Conservation (phyloP, 2,329 filamentous ascomycete species). For the Apiospora phragmitis region DNA sequence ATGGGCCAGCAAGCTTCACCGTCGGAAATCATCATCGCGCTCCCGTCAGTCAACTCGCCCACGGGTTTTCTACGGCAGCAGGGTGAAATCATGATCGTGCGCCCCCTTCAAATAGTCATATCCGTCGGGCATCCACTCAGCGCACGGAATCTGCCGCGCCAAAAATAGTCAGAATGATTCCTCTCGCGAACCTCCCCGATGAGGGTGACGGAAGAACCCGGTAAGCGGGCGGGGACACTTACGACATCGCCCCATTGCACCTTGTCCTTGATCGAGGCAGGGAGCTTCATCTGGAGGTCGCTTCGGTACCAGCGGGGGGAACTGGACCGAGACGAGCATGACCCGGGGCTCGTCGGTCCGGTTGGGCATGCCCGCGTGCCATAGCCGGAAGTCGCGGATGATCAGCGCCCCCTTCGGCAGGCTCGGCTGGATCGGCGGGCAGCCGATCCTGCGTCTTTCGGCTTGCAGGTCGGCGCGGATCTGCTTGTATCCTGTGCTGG, state of each 20-base stretch:
- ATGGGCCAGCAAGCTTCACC: neutral
- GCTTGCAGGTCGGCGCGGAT: slow-evolving; percentile 33
- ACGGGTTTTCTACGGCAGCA: slow-evolving; percentile 20
- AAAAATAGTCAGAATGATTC: neutral
- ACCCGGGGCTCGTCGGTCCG: slow-evolving; percentile 39
- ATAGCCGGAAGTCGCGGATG: slow-evolving; percentile 47
- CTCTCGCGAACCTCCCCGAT: no score
- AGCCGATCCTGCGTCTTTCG: slow-evolving; percentile 30
- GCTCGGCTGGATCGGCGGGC: slow-evolving; percentile 38
- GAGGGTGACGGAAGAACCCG: neutral
- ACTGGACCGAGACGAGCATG: slow-evolving; percentile 41
- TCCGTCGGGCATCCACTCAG: slow-evolving; percentile 37
- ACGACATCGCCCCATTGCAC: slow-evolving; percentile 36
- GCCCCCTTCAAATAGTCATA: slow-evolving; percentile 38
- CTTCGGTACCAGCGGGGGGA: slow-evolving; percentile 40
- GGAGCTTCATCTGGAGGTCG: slow-evolving; percentile 32
- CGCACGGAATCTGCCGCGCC: slow-evolving; percentile 22
- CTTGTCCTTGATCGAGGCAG: slow-evolving; percentile 28
- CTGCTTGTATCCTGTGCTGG: slow-evolving; percentile 13
- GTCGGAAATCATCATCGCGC: neutral
- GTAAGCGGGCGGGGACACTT: neutral
- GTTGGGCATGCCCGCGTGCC: slow-evolving; percentile 53
- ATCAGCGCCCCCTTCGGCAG: slow-evolving; percentile 45
- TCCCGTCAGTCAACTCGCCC: neutral
- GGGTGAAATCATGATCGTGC: slow-evolving; percentile 36